phyloP scores from a whole-genome alignment of 2,329 filamentous ascomycete genomes.

The Calonectria hawksworthii region DNA sequence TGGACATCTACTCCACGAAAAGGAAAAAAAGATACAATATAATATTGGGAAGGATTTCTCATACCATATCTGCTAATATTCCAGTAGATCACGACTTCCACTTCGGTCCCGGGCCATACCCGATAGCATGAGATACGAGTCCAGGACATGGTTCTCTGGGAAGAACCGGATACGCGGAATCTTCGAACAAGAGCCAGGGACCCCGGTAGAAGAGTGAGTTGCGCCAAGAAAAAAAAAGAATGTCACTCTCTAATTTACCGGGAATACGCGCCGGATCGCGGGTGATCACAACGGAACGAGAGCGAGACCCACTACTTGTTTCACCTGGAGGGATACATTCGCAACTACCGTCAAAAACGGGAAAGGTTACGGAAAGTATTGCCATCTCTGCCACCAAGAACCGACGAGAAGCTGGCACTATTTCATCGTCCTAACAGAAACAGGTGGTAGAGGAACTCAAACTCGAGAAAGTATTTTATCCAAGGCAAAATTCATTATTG shows the following conservation, averaged over 20 bases:
- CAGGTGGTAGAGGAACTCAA: not conserved
- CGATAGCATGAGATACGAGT: not conserved
- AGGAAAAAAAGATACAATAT: slow-evolving; percentile 40
- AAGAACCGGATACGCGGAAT: not conserved
- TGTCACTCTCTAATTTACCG: not conserved
- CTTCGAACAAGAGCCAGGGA: not conserved
- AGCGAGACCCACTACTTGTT: not conserved
- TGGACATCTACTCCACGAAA: slow-evolving; percentile 31
- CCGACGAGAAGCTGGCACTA: not conserved
- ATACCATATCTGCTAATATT: slow-evolving; percentile 36
- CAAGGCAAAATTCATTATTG: not conserved
- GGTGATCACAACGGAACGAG: not conserved
- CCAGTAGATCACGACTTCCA: slow-evolving; percentile 31
- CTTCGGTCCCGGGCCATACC: not conserved
- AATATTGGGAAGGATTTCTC: slow-evolving; percentile 34
- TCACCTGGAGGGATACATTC: not conserved
- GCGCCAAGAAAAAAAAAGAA: not conserved
- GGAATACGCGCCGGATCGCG: not conserved
- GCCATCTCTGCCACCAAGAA: not conserved
- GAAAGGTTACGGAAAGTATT: not conserved
- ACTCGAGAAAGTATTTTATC: not conserved
- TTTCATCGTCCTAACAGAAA: not conserved
- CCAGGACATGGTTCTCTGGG: not conserved
- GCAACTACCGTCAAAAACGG: not conserved
- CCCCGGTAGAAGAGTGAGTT: not conserved